Percentiles rank a stretch among this genome's conserved stretches.
Evolutionary conservation across 2,329 filamentous ascomycete species (phyloP).

Genomic region (Beauveria sp.): DNA sequence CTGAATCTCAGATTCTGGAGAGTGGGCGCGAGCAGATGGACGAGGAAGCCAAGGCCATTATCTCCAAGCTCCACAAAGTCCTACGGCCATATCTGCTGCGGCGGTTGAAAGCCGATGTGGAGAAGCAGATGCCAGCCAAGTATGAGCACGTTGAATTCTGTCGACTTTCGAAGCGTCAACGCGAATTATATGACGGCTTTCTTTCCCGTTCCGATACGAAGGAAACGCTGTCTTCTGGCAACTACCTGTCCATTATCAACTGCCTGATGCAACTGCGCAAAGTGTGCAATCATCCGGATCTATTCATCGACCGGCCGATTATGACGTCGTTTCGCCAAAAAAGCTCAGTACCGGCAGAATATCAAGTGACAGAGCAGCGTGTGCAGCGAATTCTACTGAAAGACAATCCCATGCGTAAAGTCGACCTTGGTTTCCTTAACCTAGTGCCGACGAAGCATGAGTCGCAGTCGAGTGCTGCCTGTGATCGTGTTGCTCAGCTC

Average conservation of each 20-base stretch:
- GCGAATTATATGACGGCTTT: slow-evolving; percentile 94
- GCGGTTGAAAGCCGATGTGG: slow-evolving; percentile 89
- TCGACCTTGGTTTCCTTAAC: slow-evolving; percentile 72
- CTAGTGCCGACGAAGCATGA: slow-evolving; percentile 68
- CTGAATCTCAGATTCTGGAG: slow-evolving; percentile 92
- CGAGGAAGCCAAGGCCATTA: slow-evolving; percentile 84
- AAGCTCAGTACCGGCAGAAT: slow-evolving; percentile 67
- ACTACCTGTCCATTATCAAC: slow-evolving; percentile 96
- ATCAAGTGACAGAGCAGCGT: slow-evolving; percentile 62
- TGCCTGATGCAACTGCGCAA: slow-evolving; percentile 96
- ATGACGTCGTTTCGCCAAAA: slow-evolving; percentile 94
- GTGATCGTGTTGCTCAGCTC: slow-evolving; percentile 53
- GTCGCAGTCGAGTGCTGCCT: slow-evolving; percentile 45
- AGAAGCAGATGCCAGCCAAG: slow-evolving; percentile 98
- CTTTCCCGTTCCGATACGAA: slow-evolving; percentile 84
- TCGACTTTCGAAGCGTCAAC: slow-evolving; percentile 86
- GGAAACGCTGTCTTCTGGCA: slow-evolving; percentile 81
- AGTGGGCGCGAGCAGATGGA: slow-evolving; percentile 92
- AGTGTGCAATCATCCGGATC: slow-evolving; percentile 95
- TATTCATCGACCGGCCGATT: slow-evolving; percentile 93
- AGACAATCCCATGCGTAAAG: slow-evolving; percentile 51
- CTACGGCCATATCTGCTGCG: slow-evolving; percentile 86
- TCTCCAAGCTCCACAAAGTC: slow-evolving; percentile 89
- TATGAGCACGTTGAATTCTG: slow-evolving; percentile 97
- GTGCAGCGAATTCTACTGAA: slow-evolving; percentile 60